Base-by-base conservation (phyloP, 2,329 filamentous ascomycete species). In the Colletotrichum neosansevieriae region DNA sequence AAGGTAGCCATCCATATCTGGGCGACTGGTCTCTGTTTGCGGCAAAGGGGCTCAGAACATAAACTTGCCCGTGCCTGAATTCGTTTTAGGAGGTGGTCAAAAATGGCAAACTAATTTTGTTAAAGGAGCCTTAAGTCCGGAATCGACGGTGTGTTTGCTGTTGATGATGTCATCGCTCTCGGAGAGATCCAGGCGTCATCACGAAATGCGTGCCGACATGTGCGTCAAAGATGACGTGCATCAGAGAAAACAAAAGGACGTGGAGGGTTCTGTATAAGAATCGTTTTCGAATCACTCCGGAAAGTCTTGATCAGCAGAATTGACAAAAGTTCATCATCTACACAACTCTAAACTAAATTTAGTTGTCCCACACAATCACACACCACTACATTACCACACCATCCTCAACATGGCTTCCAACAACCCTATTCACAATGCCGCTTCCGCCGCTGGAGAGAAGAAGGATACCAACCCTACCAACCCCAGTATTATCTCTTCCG, bases 401-500 rank as follows among this genome's bases (percentile, higher is more conserved):
- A 51, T 13, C 34, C n/a, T 42, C 32, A 50, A 36, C 54, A 69
- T 69, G 66, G 40, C 66, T 6, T 66, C 61, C 17, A 58, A 47
- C 21, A 66, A 66, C 56, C 61, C 61, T 15, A 34, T 69, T 32
- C 32, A 36, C 42, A 44, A 69, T 34, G 12, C 36, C 19, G 61
- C 62, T 7, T 50, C 58, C n/a, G 12, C 40, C 5, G 61, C 6
- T 15, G 61, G 66, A 24, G 38, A 65, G 50, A 50, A 60, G 49
- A 69, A 60, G 54, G 61, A 66, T 12, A 66, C 66, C 42, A 65
- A 3, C 6, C 66, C 66, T 2, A 13, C 61, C 11, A 69, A 69
- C 12, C 66, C 66, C 2, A 69, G 66, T 17, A 21, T 69, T 9
- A 69, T 69, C 19, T 69, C 66, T 0, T 69, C 66, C 1, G 66